Conservation (phyloP, 2,329 filamentous ascomycete species). For the Didymella pomorum region DNA sequence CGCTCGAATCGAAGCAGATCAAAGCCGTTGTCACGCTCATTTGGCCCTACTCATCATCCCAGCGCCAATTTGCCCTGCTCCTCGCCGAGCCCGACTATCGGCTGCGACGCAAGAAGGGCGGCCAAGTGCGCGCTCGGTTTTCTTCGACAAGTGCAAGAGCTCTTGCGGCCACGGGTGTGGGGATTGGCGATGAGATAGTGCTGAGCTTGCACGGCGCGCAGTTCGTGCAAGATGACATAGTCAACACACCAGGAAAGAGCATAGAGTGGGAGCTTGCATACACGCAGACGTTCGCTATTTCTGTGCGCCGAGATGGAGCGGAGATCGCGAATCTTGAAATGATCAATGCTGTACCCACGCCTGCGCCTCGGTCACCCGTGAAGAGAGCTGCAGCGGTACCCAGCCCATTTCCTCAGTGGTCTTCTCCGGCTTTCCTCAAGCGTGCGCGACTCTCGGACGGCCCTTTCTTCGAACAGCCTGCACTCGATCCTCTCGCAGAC, state of each 20-base stretch:
- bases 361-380: constrained; percentile 36
- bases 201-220: constrained; percentile 73
- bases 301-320: constrained; percentile 56
- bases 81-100: constrained; percentile 87
- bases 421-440: constrained; percentile 80
- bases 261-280: constrained; percentile 66
- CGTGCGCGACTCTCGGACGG: constrained; percentile 74
- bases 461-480: constrained; percentile 66
- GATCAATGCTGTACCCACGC: constrained; percentile 50
- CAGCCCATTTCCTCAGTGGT: constrained; percentile 59
- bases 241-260: constrained; percentile 64
- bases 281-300: constrained; percentile 46
- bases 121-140: constrained; percentile 83
- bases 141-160: constrained; percentile 73
- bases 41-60: constrained; percentile 89
- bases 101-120: constrained; percentile 71
- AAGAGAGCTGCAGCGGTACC: constrained; percentile 14
- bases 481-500: constrained; percentile 71
- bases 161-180: constrained; percentile 71
- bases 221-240: constrained; percentile 66
- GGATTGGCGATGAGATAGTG: constrained; percentile 78
- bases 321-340: constrained; percentile 63
- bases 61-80: constrained; percentile 76
- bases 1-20: constrained; percentile 54
- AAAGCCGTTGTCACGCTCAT: constrained; percentile 81